Conservation (phyloP, 179 eudicot species). For the Silene coronaria region DNA sequence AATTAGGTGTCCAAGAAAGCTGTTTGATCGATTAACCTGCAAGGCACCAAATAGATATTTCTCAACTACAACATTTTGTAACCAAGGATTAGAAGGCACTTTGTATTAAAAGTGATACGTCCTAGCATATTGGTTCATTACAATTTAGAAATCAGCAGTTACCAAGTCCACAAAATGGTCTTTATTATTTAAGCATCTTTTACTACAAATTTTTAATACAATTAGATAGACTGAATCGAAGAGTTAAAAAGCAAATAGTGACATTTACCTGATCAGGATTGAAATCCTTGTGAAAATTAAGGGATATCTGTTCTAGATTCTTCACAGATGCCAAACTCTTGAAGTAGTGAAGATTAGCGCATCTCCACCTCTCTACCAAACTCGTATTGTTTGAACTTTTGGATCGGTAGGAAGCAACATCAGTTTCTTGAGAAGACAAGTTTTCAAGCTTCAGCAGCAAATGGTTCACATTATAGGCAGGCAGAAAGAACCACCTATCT, state of each 20-base stretch:
- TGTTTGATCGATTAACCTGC: conserved; percentile 64
- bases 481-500: conserved; percentile 67
- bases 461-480: conserved; percentile 73
- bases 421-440: conserved; percentile 23
- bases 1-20: conserved; percentile 77
- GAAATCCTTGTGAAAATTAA: conserved; percentile 79
- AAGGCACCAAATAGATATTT: not conserved
- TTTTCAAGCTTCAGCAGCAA: conserved; percentile 45
- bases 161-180: too few relatives aligned
- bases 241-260: not conserved
- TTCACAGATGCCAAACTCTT: conserved; percentile 69
- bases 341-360: conserved; percentile 68
- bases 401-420: conserved; percentile 22
- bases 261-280: conserved; percentile 64
- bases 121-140: too few relatives aligned
- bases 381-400: conserved; percentile 26
- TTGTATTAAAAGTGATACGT: too few relatives aligned
- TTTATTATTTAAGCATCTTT: too few relatives aligned
- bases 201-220: too few relatives aligned
- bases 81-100: too few relatives aligned
- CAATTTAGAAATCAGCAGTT: too few relatives aligned
- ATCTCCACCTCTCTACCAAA: conserved; percentile 48
- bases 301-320: conserved; percentile 52
- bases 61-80: not conserved
- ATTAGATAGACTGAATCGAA: not conserved